Percentiles rank a stretch among this genome's conserved stretches.
phyloP scores from a whole-genome alignment of 139 green algal species.

The Desmodesmus armatus region DNA sequence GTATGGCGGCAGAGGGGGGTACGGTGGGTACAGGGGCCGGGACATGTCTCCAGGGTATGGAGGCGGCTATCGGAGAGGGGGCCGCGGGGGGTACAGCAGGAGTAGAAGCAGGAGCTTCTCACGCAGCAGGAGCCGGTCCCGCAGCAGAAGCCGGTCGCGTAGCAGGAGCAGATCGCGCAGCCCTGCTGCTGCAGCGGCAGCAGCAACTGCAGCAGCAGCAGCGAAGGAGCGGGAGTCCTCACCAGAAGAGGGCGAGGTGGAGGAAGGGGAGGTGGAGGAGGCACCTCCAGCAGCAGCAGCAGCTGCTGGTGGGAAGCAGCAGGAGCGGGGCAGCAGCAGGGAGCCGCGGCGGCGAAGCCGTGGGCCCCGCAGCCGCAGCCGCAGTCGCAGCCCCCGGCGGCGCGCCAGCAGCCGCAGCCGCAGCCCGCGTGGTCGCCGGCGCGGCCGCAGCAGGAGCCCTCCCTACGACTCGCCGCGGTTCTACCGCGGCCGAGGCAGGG shows the following conservation, averaged over 20 bases:
- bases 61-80: too few species aligned
- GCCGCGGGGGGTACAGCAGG: background rate
- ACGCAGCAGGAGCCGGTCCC: conserved; percentile 14
- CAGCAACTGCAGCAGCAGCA: conserved; percentile 2
- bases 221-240: conserved; percentile 31
- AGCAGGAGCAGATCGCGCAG: background rate
- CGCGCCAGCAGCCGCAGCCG: background rate
- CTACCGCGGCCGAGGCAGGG: background rate
- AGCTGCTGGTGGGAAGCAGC: conserved; percentile 20
- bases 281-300: background rate
- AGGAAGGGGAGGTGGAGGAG: conserved; percentile 35
- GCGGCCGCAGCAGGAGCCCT: conserved; percentile 1
- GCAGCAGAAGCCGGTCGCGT: background rate
- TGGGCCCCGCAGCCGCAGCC: background rate
- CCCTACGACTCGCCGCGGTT: background rate
- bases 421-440: background rate
- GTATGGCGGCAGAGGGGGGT: too few species aligned
- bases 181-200: background rate
- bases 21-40: too few species aligned
- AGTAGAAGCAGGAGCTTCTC: background rate
- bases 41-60: too few species aligned
- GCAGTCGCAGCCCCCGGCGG: conserved; percentile 1
- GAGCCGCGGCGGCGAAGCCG: background rate
- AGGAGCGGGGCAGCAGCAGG: conserved; percentile 27
- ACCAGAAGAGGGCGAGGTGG: conserved; percentile 42